Evolutionary conservation across 1,284 basidiomycete species (phyloP), one percentile per base, ranked within the genome.

Genomic region (Erythrobasidium hasegawianum): DNA sequence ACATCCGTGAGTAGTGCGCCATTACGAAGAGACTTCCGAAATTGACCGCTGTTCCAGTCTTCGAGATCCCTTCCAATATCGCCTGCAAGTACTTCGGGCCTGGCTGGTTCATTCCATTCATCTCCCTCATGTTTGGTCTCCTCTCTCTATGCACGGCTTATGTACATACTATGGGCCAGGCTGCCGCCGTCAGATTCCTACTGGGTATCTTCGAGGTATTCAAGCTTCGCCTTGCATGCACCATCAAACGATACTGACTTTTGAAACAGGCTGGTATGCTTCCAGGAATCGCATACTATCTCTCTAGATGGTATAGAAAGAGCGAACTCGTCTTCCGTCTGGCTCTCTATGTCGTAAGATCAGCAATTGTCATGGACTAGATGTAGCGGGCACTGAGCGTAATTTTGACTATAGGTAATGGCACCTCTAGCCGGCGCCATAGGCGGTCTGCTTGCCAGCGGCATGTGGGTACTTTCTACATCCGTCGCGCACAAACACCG

Each of bases 51-150:
- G 53, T 18, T 56, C 53, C 33, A 33, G 33, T 59, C 13, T 73
- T 73, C 24, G 85, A 86, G 70, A 74, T 87, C 16, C 85, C 85
- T 1, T 83, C 81, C 13, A 86, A 85, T 70, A 74, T 86, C 43
- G 67, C 85, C 45, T 69, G 78, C 29, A 71, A 85, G 81, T 76
- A 75, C 54, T 76, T 86, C 11, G 84, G 85, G 1, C 83, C 85
- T 4, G 69, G 69, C 18, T 50, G 39, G 26, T 72, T 67, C 53
- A 68, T 78, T n/a, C 76, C 77, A 20, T 26, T 70, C 39, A 72
- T 74, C 65, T 68, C 73, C 0, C 71, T 75, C 56, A 20, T 50
- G 7, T 72, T 70, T 53, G 72, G 71, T 11, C 58, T 56, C 11
- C 33, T 53, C 24, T 49, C 40, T 29, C 52, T 61, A 5, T 18